Evolutionary conservation across 2,329 filamentous ascomycete species (phyloP).

Genomic region (Didymella pomorum): DNA sequence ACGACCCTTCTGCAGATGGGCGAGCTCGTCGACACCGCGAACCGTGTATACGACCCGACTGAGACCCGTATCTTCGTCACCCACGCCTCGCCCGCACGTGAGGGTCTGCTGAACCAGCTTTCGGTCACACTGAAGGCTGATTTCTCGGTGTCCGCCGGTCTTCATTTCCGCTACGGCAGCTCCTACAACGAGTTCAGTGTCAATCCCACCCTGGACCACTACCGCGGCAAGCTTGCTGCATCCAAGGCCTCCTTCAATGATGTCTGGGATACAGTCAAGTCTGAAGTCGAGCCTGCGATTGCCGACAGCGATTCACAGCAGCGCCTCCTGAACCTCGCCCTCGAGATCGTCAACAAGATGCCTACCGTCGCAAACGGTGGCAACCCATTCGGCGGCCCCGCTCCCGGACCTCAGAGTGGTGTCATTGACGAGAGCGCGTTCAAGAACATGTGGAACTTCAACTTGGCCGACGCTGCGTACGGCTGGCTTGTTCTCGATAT

Average conservation of each 20-base stretch:
- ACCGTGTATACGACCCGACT: constrained; percentile 96
- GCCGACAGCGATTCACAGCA: constrained; percentile 93
- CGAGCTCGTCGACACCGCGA: constrained; percentile 95
- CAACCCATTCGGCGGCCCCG: constrained; percentile 92
- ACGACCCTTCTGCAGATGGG: constrained; percentile 98
- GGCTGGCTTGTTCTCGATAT: constrained; percentile 95
- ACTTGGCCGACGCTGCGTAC: constrained; percentile 95
- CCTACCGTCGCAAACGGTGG: constrained; percentile 92
- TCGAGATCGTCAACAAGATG: constrained; percentile 98
- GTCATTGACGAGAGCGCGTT: constrained; percentile 98
- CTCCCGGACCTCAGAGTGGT: constrained; percentile 76
- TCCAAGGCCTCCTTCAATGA: constrained; percentile 99
- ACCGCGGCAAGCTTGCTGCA: constrained; percentile 95
- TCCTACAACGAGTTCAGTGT: constrained; percentile 99
- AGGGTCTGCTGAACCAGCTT: constrained; percentile 96
- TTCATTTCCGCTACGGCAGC: constrained; percentile 98
- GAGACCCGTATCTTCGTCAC: constrained; percentile 97
- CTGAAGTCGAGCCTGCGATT: constrained; percentile 93
- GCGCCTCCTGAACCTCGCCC: constrained; percentile 86
- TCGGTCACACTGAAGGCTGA: constrained; percentile 97
- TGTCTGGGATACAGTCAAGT: constrained; percentile 98
- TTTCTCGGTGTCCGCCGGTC: constrained; percentile 95
- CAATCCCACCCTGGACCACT: constrained; percentile 97
- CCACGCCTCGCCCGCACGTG: constrained; percentile 93
- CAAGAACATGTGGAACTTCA: constrained; percentile 99